These are phyloP conservation scores for Chimonanthus praecox DNA, from an alignment of 164 flowering plant species.

Conservation along the genomic window DNA sequence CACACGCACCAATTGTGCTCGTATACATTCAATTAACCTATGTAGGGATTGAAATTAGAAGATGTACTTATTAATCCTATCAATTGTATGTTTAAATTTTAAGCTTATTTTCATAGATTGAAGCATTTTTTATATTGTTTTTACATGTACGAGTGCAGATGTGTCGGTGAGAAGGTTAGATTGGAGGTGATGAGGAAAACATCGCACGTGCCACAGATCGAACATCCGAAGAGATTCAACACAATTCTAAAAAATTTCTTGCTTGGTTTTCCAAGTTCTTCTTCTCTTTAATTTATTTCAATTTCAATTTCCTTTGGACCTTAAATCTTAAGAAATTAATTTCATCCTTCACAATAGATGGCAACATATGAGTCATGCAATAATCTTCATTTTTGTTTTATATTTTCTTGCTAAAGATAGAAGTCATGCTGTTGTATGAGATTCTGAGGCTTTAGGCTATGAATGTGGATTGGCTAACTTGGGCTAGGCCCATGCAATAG, in stretches of 20 bases:
- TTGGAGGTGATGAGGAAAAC: slow-evolving; percentile 57
- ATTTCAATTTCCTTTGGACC: not conserved
- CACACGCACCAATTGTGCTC: not conserved
- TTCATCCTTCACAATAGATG: too few species aligned
- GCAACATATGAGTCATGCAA: too few species aligned
- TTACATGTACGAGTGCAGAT: slow-evolving; percentile 27
- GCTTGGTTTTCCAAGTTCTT: not conserved
- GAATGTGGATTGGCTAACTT: too few species aligned
- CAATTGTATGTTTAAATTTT: not conserved
- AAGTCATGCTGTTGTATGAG: too few species aligned
- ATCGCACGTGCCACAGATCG: slow-evolving; percentile 69
- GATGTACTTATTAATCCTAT: too few species aligned
- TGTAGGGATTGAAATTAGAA: too few species aligned
- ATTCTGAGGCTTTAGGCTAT: too few species aligned
- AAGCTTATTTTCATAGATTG: not conserved
- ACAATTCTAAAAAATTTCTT: slow-evolving; percentile 27
- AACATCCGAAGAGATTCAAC: slow-evolving; percentile 42
- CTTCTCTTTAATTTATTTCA: not conserved
- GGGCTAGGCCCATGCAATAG: too few species aligned
- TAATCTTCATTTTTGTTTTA: too few species aligned
- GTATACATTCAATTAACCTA: too few species aligned
- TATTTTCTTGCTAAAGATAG: too few species aligned
- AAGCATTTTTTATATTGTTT: not conserved
- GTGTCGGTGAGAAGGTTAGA: slow-evolving; percentile 50
- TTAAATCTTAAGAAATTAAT: too few species aligned